Evolutionary conservation across 495 filamentous ascomycete species (phyloP), one percentile per base, ranked within the genome.

Genomic region (Penicillium cinerascens): DNA sequence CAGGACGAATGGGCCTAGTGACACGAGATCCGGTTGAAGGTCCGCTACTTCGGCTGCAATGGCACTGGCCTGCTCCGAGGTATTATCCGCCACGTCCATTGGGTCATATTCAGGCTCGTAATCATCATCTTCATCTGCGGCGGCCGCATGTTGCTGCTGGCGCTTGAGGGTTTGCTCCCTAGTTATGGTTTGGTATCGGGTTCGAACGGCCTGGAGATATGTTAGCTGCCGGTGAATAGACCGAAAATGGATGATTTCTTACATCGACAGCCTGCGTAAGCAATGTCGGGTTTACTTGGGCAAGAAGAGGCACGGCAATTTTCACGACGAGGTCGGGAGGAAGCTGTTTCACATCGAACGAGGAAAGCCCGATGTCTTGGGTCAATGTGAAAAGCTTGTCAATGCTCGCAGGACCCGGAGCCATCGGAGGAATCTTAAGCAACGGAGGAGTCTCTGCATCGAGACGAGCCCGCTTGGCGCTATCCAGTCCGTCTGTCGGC

Each of bases 301-400:
- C 72, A 44, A 97, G 72, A 6, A 91, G 76, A 39, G 81, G 83
- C 22, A 92, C 78, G 10, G 85, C 81, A 37, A 97, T 91, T 51
- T 82, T 85, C 26, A 91, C 78, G 1, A 93, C 81, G 8, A 95
- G 64, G 46, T 88, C 81, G 17, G 79, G 70, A 3, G 91, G 89
- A 33, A 96, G 71, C 41, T 84, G 80, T 45, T 84, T 82, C 17
- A 92, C 92, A 66, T 96, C 88, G 67, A 97, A 96, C 0, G 72
- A 78, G 26, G 84, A 88, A 17, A 95, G 70, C 6, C 77, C 85
- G 26, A 75, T 68, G 66, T 95, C 91, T 38, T 78, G 76, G 2
- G 88, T 93, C 18, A 97, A 71, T 6, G 88, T 96, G 65, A 87
- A 99, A 5, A 97, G 72, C 40, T 92, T 83, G 6, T 87, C 84